A percentile compares a stretch with the other conserved stretches of the same genome.
These are phyloP conservation scores for Cephaloascus fragrans DNA, from an alignment of 805 yeast genomes.

Conservation along the genomic window DNA sequence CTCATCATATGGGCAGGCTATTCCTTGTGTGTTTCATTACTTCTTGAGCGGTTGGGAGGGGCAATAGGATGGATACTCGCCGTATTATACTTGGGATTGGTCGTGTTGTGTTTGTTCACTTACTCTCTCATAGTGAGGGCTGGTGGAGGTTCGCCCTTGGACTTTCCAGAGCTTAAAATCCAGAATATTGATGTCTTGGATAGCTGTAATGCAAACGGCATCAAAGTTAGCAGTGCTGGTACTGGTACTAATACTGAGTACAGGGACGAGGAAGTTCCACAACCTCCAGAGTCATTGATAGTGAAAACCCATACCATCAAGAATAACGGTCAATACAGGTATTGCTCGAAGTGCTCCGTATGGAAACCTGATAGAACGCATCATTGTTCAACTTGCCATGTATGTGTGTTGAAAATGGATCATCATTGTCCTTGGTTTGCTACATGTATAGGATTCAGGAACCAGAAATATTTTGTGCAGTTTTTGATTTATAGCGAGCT, in stretches of 20 bases:
- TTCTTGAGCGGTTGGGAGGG: conserved; percentile 10
- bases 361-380: conserved; percentile 57
- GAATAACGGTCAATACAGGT: conserved; percentile 56
- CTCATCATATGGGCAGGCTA: conserved; percentile 40
- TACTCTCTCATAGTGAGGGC: conserved; percentile 40
- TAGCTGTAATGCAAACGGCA: no score
- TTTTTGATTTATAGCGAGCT: conserved; percentile 47
- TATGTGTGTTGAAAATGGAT: conserved; percentile 44
- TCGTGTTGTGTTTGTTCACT: conserved; percentile 30
- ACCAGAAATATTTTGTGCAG: conserved; percentile 75
- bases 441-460: conserved; percentile 72
- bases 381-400: conserved; percentile 41
- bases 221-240: conserved; percentile 3
- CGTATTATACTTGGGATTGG: conserved; percentile 17
- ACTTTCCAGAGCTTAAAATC: conserved; percentile 34
- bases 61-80: conserved; percentile 8
- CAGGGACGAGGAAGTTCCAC: conserved; percentile 14
- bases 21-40: conserved; percentile 20
- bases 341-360: conserved; percentile 39
- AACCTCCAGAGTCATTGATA: conserved; percentile 32
- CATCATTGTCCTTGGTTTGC: conserved; percentile 88
- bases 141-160: conserved; percentile 63
- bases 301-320: conserved; percentile 34
- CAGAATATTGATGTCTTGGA: conserved; percentile 6
- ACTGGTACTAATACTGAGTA: conserved; percentile 8